These are phyloP conservation scores for Medicago lupulina DNA, from an alignment of 306 rosid genomes.

Conservation along the genomic window DNA sequence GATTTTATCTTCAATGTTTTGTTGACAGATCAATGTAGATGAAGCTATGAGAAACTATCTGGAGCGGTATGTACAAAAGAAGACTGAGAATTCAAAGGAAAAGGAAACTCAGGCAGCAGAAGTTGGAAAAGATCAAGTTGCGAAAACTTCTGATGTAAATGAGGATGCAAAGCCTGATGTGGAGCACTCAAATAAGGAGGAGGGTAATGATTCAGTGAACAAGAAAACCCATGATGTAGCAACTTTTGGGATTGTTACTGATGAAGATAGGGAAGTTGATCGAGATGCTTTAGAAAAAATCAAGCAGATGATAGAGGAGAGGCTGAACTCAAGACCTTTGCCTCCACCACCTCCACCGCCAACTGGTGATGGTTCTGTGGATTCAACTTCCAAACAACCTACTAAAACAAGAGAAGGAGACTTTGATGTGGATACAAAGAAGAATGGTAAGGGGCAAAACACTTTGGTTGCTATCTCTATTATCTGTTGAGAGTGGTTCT, in stretches of 20 bases:
- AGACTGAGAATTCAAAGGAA: slow-evolving; percentile 67
- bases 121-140: slow-evolving; percentile 61
- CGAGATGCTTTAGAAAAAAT: slow-evolving; percentile 71
- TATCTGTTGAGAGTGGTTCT: slow-evolving; percentile 27
- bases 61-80: slow-evolving; percentile 72
- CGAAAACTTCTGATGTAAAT: slow-evolving; percentile 50
- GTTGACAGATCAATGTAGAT: slow-evolving; percentile 70
- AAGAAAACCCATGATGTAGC: slow-evolving; percentile 66
- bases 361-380: slow-evolving; percentile 58
- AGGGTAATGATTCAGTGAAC: slow-evolving; percentile 58
- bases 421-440: slow-evolving; percentile 59
- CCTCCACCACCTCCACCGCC: slow-evolving; percentile 79
- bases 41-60: slow-evolving; percentile 75
- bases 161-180: slow-evolving; percentile 56
- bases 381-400: slow-evolving; percentile 55
- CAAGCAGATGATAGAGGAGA: slow-evolving; percentile 79
- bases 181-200: slow-evolving; percentile 67
- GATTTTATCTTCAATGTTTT: slow-evolving; percentile 37
- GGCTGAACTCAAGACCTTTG: slow-evolving; percentile 81
- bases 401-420: slow-evolving; percentile 82
- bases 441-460: slow-evolving; percentile 65
- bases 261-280: slow-evolving; percentile 90
- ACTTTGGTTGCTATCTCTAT: slow-evolving; percentile 27
- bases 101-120: slow-evolving; percentile 60
- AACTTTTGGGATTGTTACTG: slow-evolving; percentile 77